Evolutionary conservation across 2,329 filamentous ascomycete genomes (phyloP).

Genomic region (Volutella citrinella): DNA sequence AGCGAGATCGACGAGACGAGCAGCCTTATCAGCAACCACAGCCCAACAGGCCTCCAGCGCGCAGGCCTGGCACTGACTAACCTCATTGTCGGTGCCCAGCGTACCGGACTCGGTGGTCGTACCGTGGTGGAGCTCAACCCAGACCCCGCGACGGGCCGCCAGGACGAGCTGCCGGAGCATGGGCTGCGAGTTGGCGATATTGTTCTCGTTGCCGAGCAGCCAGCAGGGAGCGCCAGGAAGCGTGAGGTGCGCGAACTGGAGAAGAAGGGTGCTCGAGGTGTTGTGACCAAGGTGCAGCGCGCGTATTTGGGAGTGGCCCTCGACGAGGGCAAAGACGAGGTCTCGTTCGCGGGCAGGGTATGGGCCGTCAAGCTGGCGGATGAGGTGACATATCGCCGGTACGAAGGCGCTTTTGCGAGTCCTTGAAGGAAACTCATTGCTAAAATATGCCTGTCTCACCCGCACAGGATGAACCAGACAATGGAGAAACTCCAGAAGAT

Average conservation of each 20-base stretch:
- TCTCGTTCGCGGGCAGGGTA: slow-evolving; percentile 44
- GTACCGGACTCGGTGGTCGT: slow-evolving; percentile 89
- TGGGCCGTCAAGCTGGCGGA: slow-evolving; percentile 68
- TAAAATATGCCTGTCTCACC: no score
- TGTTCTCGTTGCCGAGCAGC: slow-evolving; percentile 72
- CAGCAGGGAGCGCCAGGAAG: slow-evolving; percentile 68
- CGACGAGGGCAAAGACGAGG: slow-evolving; percentile 59
- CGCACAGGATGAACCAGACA: slow-evolving; percentile 58
- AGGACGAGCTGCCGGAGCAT: slow-evolving; percentile 66
- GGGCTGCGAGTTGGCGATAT: slow-evolving; percentile 76
- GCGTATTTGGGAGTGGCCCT: slow-evolving; percentile 63
- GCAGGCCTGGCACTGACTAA: slow-evolving; percentile 79
- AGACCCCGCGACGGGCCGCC: slow-evolving; percentile 63
- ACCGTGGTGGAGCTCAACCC: slow-evolving; percentile 77
- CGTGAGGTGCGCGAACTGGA: slow-evolving; percentile 69
- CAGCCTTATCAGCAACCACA: slow-evolving; percentile 62
- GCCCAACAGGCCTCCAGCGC: slow-evolving; percentile 67
- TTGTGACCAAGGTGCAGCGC: slow-evolving; percentile 63
- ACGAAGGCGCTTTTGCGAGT: no score
- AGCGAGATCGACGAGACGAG: slow-evolving; percentile 71
- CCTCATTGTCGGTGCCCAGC: slow-evolving; percentile 68
- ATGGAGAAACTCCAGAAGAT: slow-evolving; percentile 61
- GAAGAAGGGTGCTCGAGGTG: slow-evolving; percentile 65
- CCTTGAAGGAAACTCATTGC: no score
- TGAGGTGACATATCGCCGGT: slow-evolving; percentile 63